Base-by-base conservation (phyloP, 106 monocot genomes). In the Cymbidium sinense region DNA sequence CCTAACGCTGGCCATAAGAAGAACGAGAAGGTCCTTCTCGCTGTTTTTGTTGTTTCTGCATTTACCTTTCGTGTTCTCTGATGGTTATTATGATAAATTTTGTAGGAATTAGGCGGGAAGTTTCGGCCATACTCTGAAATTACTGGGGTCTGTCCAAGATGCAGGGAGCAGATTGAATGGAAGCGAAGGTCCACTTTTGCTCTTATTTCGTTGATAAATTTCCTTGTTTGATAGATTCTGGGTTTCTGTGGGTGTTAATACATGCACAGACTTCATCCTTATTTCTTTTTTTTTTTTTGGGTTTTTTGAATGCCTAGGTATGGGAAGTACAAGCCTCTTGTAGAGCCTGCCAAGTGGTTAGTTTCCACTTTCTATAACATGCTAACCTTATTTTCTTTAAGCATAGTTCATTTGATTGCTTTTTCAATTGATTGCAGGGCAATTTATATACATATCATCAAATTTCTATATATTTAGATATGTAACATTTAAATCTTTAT, bases 81-180 rank as follows among this genome's bases (percentile, higher is more conserved):
- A 34, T 80, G 12, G 1, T 74, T 12, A 67, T 70, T 7, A 0
- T 58, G 50, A 65, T 25, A n/a, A 27, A 20, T 43, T 52, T 43
- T 17, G 51, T 79, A 96, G 96, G 93, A 96, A 80, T 73, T 87
- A 35, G 96, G 96, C 11, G 91, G 96, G 1, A 88, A 75, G 79
- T 78, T 86, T 43, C 87, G 86, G 9, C 96, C 96, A 7, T 87
- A 75, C 41, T 89, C 93, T n/a, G 93, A 91, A 50, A 86, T 96
- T 73, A 93, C 93, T 52, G 93, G 93, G 2, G 96, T 96, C n/a
- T 96, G 95, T 74, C 83, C 82, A 37, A 87, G 93, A 50, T 96
- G 96, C 83, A 89, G 77, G 74, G 89, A 91, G 18, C 96, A 96
- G 76, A 96, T 96, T 79, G 93, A 96, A 70, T 96, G 96, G 96